A percentile compares a stretch with the other conserved stretches of the same genome.
These are phyloP conservation scores for Naganishia friedmannii DNA, from an alignment of 768 basidiomycete species.

Conservation along the genomic window DNA sequence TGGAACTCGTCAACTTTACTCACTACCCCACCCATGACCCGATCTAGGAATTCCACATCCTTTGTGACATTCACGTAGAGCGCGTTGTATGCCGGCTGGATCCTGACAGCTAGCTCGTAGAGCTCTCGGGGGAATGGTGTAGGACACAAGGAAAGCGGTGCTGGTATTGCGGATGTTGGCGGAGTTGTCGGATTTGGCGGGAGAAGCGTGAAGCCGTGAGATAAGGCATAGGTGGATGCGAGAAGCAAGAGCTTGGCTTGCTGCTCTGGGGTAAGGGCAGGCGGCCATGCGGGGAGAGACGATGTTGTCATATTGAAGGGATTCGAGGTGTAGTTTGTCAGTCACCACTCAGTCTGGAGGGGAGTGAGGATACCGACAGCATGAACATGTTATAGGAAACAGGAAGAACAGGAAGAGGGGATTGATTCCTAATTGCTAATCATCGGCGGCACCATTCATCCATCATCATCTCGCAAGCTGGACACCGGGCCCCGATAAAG, in stretches of 20 bases:
- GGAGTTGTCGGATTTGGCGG: conserved; percentile 54
- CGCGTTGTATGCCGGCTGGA: conserved; percentile 77
- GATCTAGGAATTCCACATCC: conserved; percentile 75
- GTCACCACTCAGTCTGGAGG: background rate
- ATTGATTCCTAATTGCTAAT: conserved; percentile 1
- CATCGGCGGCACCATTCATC: background rate
- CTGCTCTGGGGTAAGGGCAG: conserved; percentile 62
- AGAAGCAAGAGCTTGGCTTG: conserved; percentile 62
- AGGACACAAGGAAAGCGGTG: conserved; percentile 83
- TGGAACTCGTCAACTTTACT: conserved; percentile 83
- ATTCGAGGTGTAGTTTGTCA: background rate
- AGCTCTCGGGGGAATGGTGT: conserved; percentile 74
- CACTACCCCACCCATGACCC: conserved; percentile 79
- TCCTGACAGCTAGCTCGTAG: conserved; percentile 63
- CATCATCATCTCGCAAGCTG: conserved; percentile 1
- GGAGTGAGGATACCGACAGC: background rate
- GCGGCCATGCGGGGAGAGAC: conserved; percentile 64
- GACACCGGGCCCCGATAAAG: background rate
- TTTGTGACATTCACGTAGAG: conserved; percentile 80
- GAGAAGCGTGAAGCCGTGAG: conserved; percentile 66
- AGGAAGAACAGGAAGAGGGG: too few relatives aligned
- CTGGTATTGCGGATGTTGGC: conserved; percentile 73
- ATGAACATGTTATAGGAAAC: background rate
- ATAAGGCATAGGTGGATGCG: conserved; percentile 77
- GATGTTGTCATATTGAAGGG: background rate